Base-by-base conservation (phyloP, 257 asterid genomes). In the Sherardia arvensis region DNA sequence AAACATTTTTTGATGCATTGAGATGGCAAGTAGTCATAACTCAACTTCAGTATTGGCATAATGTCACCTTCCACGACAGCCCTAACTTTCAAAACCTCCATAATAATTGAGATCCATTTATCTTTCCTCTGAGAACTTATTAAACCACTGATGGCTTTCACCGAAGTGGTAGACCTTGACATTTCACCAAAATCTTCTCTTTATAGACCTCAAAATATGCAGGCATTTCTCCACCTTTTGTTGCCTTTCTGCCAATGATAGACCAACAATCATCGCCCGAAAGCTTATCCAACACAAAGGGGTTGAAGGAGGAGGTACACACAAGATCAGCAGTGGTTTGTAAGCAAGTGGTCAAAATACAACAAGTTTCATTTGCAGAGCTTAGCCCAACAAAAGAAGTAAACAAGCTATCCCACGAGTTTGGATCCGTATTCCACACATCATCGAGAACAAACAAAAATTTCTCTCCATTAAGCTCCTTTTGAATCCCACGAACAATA, bases 221-320 rank as follows among this genome's bases (percentile, higher is more conserved):
- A n/a, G 54, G 69, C 14, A 65, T 27, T 22, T 51, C 36, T 21
- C 61, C 53, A 6, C 36, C 32, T 22, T 17, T 5, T 32, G 58
- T 33, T 8, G 62, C 62, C 5, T 33, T 65, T 53, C 15, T 36
- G 43, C 53, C 49, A 25, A 71, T 4, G 17, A 70, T 27, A 2
- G 8, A 15, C 74, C 69, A 70, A 57, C 65, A 63, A 28, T 63
- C 29, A 21, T 63, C 60, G 0, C 30, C 49, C 0, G 69, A 12
- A 20, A 70, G 32, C 34, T 14, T 15, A 38, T 14, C 21, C 33
- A 63, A 28, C 7, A 0, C 0, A 36, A 7, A 63, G 1, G 51
- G 43, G 18, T 8, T 8, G 0, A 14, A 21, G 17, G 0, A 43
- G 17, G 7, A 43, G n/a, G 49, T 29, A 57, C 25, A 5, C 25